Conservation (phyloP, 176 grass and related monocot genomes). For the Saccharum officinarum region DNA sequence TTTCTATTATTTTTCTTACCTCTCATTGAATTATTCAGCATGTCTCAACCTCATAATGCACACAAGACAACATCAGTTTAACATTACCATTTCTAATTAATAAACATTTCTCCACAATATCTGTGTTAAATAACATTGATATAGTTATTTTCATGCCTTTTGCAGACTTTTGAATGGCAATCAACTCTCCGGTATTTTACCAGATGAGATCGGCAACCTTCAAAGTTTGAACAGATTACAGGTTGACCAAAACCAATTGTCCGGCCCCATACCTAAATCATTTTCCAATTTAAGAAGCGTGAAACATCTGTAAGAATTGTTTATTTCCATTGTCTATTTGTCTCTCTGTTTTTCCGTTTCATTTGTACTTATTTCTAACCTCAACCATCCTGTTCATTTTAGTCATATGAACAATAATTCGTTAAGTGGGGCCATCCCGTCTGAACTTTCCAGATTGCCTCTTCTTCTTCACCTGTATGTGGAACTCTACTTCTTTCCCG, state of each 20-base stretch:
- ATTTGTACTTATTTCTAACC: conserved; percentile 27
- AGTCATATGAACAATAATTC: conserved; percentile 99
- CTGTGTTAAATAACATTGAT: not conserved
- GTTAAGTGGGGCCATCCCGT: conserved; percentile 81
- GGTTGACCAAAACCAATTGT: conserved; percentile 80
- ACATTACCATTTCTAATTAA: not conserved
- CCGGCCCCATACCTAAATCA: conserved; percentile 78
- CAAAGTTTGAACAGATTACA: conserved; percentile 80
- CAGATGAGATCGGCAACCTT: conserved; percentile 84
- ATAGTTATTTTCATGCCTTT: conserved; percentile 26
- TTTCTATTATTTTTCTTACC: conserved; percentile 12
- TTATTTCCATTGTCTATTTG: not conserved
- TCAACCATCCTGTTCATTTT: conserved; percentile 34
- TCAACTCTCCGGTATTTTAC: conserved; percentile 71
- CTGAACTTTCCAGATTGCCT: conserved; percentile 65
- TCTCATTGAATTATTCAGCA: not conserved
- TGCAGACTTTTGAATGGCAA: conserved; percentile 91
- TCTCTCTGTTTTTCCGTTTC: conserved; percentile 20
- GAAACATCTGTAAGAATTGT: conserved; percentile 81
- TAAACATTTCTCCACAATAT: not conserved
- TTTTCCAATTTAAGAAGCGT: conserved; percentile 76
- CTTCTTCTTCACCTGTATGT: conserved; percentile 92
- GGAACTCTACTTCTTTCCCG: conserved; percentile 28
- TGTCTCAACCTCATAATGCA: not conserved
- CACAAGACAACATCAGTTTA: not conserved